Evolutionary conservation across 2,329 filamentous ascomycete species (phyloP), one percentile per base, ranked within the genome.

Genomic region (Cadophora luteo-olivacea): DNA sequence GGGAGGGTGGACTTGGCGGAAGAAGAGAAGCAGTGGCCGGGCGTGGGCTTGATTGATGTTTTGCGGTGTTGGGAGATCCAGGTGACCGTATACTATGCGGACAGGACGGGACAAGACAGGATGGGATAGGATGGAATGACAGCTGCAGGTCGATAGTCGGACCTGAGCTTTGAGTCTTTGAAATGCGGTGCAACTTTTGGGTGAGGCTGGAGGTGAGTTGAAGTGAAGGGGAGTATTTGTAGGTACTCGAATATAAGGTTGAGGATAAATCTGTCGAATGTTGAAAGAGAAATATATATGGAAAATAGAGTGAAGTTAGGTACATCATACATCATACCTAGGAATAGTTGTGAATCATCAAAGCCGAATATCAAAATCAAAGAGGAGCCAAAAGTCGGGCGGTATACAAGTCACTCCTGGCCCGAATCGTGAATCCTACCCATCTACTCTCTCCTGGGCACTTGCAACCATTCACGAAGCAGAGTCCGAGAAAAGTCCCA

Each of bases 81-180:
- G 29, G 66, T 54, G 16, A 45, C 58, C 55, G 66, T 64, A 64
- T 38, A 4, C 8, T 36, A n/a, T 14, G 41, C 41, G 19, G 11
- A 25, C 25, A 33, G 33, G 51, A 67, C 61, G 8, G 55, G 33
- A 61, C 25, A 22, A 58, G 12, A 45, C 12, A 29, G 29, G 29
- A 66, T 38, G 19, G 36, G 49, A 66, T 38, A 29, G 36, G 49
- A 48, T 49, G 12, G 38, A 48, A 19, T 49, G n/a, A 49, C 45
- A 49, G 45, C n/a, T 49, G 45, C 41, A 33, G 45, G 24, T 29
- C 24, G 25, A 19, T n/a, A 16, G 22, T 29, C 49, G 60, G 16
- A 38, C 36, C 41, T 22, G 19, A 22, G 45, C 45, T 19, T 45
- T 11, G 41, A 19, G n/a, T 19, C 45, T n/a, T 49, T 19, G 41